Percentiles rank a stretch among this genome's conserved stretches.
phyloP scores from a whole-genome alignment of 768 basidiomycete species.

The Hygrocybe punicea region DNA sequence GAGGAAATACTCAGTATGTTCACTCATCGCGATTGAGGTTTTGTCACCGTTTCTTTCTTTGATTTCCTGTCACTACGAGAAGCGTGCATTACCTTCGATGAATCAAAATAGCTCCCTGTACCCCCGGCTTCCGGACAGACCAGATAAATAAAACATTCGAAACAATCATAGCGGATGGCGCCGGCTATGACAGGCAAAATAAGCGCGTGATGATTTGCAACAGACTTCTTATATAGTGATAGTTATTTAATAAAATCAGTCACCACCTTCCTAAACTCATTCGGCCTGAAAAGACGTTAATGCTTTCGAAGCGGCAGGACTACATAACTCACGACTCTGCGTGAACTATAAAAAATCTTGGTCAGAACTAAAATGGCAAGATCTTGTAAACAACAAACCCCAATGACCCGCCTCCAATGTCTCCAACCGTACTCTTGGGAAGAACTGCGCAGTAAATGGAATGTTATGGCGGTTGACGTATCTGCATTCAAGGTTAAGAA shows the following conservation, averaged over 20 bases:
- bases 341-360: slow-evolving; percentile 53
- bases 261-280: slow-evolving; percentile 50
- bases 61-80: too few relatives aligned
- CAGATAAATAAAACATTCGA: too few relatives aligned
- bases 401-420: slow-evolving; percentile 79
- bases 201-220: too few relatives aligned
- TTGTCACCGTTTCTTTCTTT: too few relatives aligned
- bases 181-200: too few relatives aligned
- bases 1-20: not conserved
- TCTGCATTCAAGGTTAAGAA: slow-evolving; percentile 31
- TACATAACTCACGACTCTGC: slow-evolving; percentile 57
- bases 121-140: too few relatives aligned
- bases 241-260: slow-evolving; percentile 32
- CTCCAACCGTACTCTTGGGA: slow-evolving; percentile 64
- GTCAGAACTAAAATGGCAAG: not conserved
- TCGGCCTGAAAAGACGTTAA: slow-evolving; percentile 38
- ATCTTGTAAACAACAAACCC: slow-evolving; percentile 49
- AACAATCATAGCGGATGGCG: too few relatives aligned
- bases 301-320: not conserved
- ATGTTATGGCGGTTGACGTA: slow-evolving; percentile 75
- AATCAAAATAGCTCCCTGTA: too few relatives aligned
- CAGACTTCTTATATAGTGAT: too few relatives aligned
- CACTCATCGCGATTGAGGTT: not conserved
- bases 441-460: slow-evolving; percentile 59
- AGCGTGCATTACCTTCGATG: too few relatives aligned